These are phyloP conservation scores for Colletotrichum simmondsii DNA, from an alignment of 2,329 filamentous ascomycete genomes.

Conservation along the genomic window DNA sequence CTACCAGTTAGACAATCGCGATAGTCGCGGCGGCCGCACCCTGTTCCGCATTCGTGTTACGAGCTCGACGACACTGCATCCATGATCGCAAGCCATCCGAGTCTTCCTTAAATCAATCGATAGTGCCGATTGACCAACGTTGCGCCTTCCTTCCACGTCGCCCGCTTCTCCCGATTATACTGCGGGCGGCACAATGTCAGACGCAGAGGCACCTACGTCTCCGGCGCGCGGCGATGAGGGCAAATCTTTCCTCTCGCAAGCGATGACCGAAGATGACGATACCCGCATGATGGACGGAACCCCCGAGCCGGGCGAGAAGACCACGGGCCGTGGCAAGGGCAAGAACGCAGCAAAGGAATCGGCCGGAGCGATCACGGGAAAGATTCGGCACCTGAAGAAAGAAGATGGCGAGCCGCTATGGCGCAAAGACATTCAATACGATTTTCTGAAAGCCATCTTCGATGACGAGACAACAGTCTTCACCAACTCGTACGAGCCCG, in stretches of 20 bases:
- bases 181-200: constrained; percentile 52
- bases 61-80: constrained; percentile 5
- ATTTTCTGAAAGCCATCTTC: constrained; percentile 84
- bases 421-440: constrained; percentile 89
- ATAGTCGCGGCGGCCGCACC: background rate
- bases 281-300: constrained; percentile 52
- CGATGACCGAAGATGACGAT: constrained; percentile 57
- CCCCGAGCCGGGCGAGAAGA: constrained; percentile 55
- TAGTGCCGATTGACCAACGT: constrained; percentile 20
- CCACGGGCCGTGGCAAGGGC: constrained; percentile 45
- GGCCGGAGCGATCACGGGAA: constrained; percentile 61
- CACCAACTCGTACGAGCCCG: constrained; percentile 86
- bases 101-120: constrained; percentile 12
- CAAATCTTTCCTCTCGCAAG: constrained; percentile 60
- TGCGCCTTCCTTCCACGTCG: constrained; percentile 43
- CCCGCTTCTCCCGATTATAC: constrained; percentile 51
- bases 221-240: constrained; percentile 50
- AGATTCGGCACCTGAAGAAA: constrained; percentile 88
- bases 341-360: constrained; percentile 50
- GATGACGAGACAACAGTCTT: constrained; percentile 82
- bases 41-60: constrained; percentile 23
- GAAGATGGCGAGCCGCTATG: constrained; percentile 89
- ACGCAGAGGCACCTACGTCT: constrained; percentile 58
- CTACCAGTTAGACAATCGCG: constrained; percentile 18
- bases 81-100: constrained; percentile 23